phyloP scores from a whole-genome alignment of 495 filamentous ascomycete species.

The Glonium stellatum region DNA sequence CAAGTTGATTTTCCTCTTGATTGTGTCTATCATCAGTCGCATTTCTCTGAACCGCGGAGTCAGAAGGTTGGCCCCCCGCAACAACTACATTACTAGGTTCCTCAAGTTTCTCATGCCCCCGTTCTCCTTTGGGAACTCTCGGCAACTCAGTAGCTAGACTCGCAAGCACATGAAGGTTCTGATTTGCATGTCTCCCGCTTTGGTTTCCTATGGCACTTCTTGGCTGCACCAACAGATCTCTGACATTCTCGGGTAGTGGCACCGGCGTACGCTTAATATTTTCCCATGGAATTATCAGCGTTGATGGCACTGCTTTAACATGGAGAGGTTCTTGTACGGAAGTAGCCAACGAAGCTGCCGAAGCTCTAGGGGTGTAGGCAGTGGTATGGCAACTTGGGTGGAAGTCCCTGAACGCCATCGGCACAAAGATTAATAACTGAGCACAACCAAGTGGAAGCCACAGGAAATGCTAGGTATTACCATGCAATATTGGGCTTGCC shows the following conservation, averaged over 20 bases:
- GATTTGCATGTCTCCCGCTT: not conserved
- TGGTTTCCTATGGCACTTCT: not conserved
- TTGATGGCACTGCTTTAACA: not conserved
- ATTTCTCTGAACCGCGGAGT: not conserved
- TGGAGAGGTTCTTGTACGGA: not conserved
- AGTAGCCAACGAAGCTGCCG: not conserved
- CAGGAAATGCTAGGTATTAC: not conserved
- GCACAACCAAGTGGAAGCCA: not conserved
- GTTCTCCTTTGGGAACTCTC: not conserved
- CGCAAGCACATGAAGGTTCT: not conserved
- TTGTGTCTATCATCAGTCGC: too few species aligned
- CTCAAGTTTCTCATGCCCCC: not conserved
- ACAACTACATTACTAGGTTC: not conserved
- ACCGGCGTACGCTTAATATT: not conserved
- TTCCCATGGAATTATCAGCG: not conserved
- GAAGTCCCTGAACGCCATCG: not conserved
- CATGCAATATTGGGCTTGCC: slow-evolving; percentile 11
- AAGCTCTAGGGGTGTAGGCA: not conserved
- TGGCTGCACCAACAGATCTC: not conserved
- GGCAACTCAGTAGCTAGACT: not conserved
- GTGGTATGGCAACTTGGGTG: not conserved
- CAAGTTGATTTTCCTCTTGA: too few species aligned
- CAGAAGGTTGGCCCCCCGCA: not conserved
- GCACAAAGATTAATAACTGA: not conserved
- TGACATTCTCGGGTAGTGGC: not conserved